Evolutionary conservation across 176 grass and related monocot species (phyloP), one percentile per base, ranked within the genome.

Genomic region (Olyra latifolia): DNA sequence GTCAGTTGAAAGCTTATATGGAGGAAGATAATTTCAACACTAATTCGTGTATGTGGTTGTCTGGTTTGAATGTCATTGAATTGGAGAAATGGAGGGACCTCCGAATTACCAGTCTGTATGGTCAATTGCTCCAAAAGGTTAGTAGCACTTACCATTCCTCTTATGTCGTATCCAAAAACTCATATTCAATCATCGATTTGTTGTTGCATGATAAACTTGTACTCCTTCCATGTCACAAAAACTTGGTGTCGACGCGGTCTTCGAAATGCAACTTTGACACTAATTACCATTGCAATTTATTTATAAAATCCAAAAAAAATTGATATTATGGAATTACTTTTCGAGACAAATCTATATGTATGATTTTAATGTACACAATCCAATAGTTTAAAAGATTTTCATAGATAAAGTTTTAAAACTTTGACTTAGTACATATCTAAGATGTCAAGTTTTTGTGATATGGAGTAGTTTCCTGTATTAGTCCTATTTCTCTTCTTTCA

Each of bases 41-140:
- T 24, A 61, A 69, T 88, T 85, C 89, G 55, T 97, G 94, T 63
- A 24, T 88, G 29, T 93, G 94, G 94, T 74, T 91, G 15, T 93
- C 91, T 73, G 91, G 94, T 53, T 44, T 97, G 78, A 97, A 93
- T 69, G 68, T 93, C 20, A 23, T 97, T 77, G 88, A 97, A 65
- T 65, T 97, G 67, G 76, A 82, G 35, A 97, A 91, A 81, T 93
- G 94, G 94, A 97, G 91, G 73, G 86, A 97, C 12, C 72, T 56
- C 2, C 50, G 79, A 16, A 86, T 91, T 81, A 89, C 84, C 3
- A 50, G 29, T 41, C 75, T 57, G 28, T 83, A 88, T 83, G 25
- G 35, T 72, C 69, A 83, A 20, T 52, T 87, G 28, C 54, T 93
- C 23, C 64, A 60, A 71, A 86, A 95, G 90, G 96, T 98, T 56